These are phyloP conservation scores for Luzula sylvatica DNA, from an alignment of 176 grass and related monocot species.

Conservation along the genomic window DNA sequence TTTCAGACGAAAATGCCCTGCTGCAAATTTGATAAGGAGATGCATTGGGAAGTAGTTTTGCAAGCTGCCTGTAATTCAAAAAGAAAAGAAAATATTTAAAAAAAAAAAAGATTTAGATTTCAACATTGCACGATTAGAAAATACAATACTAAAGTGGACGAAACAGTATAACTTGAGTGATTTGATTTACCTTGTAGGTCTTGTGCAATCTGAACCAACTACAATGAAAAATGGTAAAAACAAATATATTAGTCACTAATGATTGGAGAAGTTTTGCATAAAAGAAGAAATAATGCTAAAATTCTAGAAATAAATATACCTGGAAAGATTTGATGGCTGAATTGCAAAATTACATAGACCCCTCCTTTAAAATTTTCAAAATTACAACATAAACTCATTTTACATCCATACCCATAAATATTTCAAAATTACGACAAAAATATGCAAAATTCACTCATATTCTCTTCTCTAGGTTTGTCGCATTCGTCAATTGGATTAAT, in stretches of 20 bases:
- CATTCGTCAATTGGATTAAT: too few relatives aligned
- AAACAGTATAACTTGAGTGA: background rate
- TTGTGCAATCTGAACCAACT: conserved; percentile 10
- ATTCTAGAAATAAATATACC: conserved; percentile 39
- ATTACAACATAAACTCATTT: too few relatives aligned
- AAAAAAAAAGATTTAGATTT: background rate
- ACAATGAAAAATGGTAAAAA: background rate
- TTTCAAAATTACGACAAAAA: too few relatives aligned
- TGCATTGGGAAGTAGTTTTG: conserved; percentile 36
- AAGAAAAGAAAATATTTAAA: background rate
- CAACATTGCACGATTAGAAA: too few relatives aligned
- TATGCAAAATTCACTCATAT: too few relatives aligned
- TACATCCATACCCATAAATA: too few relatives aligned
- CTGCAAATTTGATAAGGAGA: conserved; percentile 73
- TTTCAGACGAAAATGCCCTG: conserved; percentile 78
- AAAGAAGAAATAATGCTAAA: conserved; percentile 19
- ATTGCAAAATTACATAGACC: too few relatives aligned
- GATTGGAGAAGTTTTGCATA: background rate
- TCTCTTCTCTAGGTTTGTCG: too few relatives aligned
- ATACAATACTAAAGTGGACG: too few relatives aligned
- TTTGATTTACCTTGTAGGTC: conserved; percentile 8
- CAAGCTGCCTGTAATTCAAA: conserved; percentile 21
- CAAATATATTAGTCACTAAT: background rate
- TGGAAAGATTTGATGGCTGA: conserved; percentile 62
- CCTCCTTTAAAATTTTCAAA: too few relatives aligned